Evolutionary conservation across 2,329 filamentous ascomycete genomes (phyloP), one percentile per base, ranked within the genome.

Genomic region (Curvularia sp.): DNA sequence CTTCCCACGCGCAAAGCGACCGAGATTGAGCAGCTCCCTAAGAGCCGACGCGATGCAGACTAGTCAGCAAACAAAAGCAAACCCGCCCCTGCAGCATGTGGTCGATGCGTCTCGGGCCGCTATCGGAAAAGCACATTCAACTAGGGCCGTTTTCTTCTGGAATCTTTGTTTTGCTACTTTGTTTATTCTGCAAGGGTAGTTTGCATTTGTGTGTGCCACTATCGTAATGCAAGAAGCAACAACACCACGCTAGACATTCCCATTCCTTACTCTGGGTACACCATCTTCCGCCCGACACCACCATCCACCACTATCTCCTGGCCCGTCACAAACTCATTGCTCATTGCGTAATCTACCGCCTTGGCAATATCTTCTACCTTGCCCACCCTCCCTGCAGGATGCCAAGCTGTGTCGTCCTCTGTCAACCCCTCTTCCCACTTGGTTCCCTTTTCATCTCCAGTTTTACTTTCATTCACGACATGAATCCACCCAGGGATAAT

Each of bases 401-500:
- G 82, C 82, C 82, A 84, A 50, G 68, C 58, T 28, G 78, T 76
- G 59, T 85, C 83, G 39, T 78, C 77, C 57, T 78, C 71, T 1
- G 68, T 77, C 62, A 84, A 63, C 0, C 78, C 81, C 4, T 82
- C 79, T 57, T 82, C 80, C 83, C 82, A 84, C 33, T 61, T 60
- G 48, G 50, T 59, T 0, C 76, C 76, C 41, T 74, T 68, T 63
- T 79, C 77, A 63, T 84, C 80, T 2, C 71, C 79, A 39, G 67
- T 66, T 60, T 74, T 73, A 42, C 72, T 77, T 68, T 81, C 79
- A 46, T 83, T 74, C 47, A 66, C 72, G 7, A 84, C 82, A 63
- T 84, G 77, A 47, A 85, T 82, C 83, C 83, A 85, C 0, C 83
- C 82, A 0, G 81, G 82, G 33, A 83, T 65, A 15, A 85, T 80